phyloP scores from a whole-genome alignment of 106 monocot genomes.

The Alisma plantagoaquatica region DNA sequence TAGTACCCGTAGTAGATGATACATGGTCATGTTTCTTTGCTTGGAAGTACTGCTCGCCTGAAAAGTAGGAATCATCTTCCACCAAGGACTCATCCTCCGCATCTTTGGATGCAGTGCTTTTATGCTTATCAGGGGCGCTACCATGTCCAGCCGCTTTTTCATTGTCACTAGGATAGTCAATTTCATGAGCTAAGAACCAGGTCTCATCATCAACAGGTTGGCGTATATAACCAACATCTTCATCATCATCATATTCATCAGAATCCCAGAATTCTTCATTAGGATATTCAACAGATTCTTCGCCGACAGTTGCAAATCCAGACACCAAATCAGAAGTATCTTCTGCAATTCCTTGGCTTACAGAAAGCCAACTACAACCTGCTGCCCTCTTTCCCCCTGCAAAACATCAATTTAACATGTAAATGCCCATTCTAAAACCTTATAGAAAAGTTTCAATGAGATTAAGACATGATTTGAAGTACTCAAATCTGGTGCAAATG shows the following conservation, averaged over 20 bases:
- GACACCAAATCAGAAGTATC: constrained; percentile 92
- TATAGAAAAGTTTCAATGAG: too few relatives aligned
- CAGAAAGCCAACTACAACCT: constrained; percentile 88
- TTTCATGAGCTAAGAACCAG: constrained; percentile 99
- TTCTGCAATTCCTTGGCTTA: constrained; percentile 94
- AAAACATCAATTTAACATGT: constrained; percentile 1
- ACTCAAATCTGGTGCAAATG: too few relatives aligned
- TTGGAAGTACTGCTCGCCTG: constrained; percentile 67
- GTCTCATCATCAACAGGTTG: constrained; percentile 99
- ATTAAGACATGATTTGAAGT: too few relatives aligned
- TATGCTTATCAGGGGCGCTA: constrained; percentile 49
- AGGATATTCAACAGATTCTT: constrained; percentile 82
- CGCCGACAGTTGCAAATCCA: constrained; percentile 96
- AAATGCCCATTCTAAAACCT: too few relatives aligned
- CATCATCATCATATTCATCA: constrained; percentile 98
- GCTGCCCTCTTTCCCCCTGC: constrained; percentile 63
- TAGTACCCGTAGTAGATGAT: constrained; percentile 26
- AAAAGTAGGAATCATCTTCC: constrained; percentile 89
- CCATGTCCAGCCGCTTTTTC: constrained; percentile 66
- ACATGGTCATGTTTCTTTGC: constrained; percentile 37
- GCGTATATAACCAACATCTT: constrained; percentile 94
- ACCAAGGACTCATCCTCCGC: constrained; percentile 86
- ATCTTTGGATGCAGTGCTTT: constrained; percentile 43
- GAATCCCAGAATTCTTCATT: constrained; percentile 99
- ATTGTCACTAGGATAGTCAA: constrained; percentile 98